Evolutionary conservation across 2,329 filamentous ascomycete species (phyloP), one percentile per base, ranked within the genome.

Genomic region (Tolypocladium cylindrosporum): DNA sequence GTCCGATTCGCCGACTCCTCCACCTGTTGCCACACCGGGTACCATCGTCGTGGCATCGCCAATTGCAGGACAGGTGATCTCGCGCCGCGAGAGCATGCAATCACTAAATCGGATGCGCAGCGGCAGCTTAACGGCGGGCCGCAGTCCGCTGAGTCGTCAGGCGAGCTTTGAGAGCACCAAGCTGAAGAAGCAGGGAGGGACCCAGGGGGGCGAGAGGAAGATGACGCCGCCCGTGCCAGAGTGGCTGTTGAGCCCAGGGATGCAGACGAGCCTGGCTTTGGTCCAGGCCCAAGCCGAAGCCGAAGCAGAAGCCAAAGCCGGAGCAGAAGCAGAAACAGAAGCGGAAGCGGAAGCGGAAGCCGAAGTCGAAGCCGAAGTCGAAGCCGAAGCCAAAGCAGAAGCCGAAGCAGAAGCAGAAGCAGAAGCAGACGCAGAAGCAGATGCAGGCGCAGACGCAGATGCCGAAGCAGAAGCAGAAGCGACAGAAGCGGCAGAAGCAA

Each of bases 1-100:
- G 59, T 86, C 85, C 7, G 87, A 90, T 67, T 88, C 84, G 45
- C 86, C 86, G 0, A 80, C 77, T 1, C 87, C 87, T 9, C 85
- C 87, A 1, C 83, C 88, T 0, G 72, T 82, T 7, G 79, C 81
- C 1, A 88, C 86, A 0, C 85, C 87, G 0, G 86, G 87, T 0
- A 92, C 89, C 0, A 79, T 86, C 19, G 86, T 92, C 54, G 76
- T 84, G 13, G 89, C 88, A 0, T 85, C 88, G 3, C 88, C 88
- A 0, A 80, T 85, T 45, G 85, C 85, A 3, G 88, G 84, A 4
- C 82, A 86, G 62, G 73, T 87, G 21, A 82, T 91, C 50, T 75
- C 78, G 10, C 79, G 83, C 56, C 76, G 75, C 36, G 68, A 74
- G 21, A 81, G 79, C 65, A 74, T 80, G 53, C 74, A 78, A 52